Evolutionary conservation across 2,329 filamentous ascomycete genomes (phyloP).

Genomic region (Beauveria bassiana): DNA sequence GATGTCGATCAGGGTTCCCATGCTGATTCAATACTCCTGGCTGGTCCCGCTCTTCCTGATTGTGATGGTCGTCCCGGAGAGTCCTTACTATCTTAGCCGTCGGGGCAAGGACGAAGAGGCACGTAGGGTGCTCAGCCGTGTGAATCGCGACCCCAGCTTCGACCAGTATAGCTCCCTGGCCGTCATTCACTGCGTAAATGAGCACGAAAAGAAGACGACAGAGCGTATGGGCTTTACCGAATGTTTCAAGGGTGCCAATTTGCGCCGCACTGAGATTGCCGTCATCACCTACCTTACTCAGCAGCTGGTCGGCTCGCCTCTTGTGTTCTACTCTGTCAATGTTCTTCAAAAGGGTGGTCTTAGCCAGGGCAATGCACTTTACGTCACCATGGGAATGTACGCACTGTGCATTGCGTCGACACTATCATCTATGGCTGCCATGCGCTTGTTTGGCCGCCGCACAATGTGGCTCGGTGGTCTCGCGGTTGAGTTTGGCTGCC

Average conservation of each 20-base stretch:
- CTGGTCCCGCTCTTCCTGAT: constrained; percentile 26
- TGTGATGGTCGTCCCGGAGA: constrained; percentile 29
- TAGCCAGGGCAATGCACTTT: constrained; percentile 30
- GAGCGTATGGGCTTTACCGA: constrained; percentile 24
- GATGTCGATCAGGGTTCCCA: constrained; percentile 32
- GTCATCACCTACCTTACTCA: constrained; percentile 46
- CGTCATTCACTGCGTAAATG: constrained; percentile 30
- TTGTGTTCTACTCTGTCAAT: constrained; percentile 46
- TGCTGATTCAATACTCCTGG: constrained; percentile 32
- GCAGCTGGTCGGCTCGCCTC: constrained; percentile 43
- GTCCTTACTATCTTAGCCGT: constrained; percentile 31
- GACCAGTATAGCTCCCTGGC: constrained; percentile 27
- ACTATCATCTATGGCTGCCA: constrained; percentile 35
- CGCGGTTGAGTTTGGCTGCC: constrained; percentile 25
- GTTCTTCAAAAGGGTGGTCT: constrained; percentile 43
- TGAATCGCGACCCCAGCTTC: constrained; percentile 19
- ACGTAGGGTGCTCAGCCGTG: constrained; percentile 20
- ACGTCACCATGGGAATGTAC: constrained; percentile 35
- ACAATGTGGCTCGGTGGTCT: constrained; percentile 35
- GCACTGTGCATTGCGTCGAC: constrained; percentile 35
- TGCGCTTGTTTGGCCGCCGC: constrained; percentile 32
- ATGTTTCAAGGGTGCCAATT: constrained; percentile 25
- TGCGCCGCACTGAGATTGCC: constrained; percentile 30
- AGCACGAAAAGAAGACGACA: constrained; percentile 22
- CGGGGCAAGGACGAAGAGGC: constrained; percentile 23